Percentiles rank a stretch among this genome's conserved stretches.
Conservation (phyloP, 345 rosid species). For the Eucalyptus brandiana region DNA sequence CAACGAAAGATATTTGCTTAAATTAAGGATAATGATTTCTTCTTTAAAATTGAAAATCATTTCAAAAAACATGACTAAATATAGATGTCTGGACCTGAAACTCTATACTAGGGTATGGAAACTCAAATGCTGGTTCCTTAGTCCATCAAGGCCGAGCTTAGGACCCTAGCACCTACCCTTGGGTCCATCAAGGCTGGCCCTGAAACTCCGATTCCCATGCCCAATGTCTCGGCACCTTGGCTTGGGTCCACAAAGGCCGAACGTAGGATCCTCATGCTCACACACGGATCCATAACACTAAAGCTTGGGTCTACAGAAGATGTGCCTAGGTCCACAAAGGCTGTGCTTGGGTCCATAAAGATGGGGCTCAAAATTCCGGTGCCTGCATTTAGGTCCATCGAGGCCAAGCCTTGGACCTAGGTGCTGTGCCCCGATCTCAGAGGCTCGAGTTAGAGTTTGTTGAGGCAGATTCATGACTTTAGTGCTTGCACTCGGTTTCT, state of each 20-base stretch:
- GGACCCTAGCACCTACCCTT: too few relatives aligned
- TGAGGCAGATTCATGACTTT: not conserved
- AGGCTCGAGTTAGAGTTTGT: accelerated
- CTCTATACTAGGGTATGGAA: too few relatives aligned
- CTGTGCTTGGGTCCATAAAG: accelerated
- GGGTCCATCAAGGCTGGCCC: too few relatives aligned
- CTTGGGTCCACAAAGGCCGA: accelerated
- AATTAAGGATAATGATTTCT: not conserved
- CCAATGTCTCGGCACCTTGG: accelerated
- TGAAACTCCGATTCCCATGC: accelerated
- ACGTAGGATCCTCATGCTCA: accelerated
- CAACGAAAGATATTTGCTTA: not conserved
- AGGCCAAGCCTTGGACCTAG: not conserved
- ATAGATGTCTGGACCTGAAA: not conserved
- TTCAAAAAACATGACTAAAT: too few relatives aligned
- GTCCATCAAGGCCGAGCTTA: accelerated
- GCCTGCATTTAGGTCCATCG: accelerated
- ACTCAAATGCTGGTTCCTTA: too few relatives aligned
- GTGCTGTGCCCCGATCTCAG: accelerated
- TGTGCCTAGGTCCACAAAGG: not conserved
- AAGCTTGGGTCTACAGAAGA: accelerated
- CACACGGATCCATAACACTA: not conserved
- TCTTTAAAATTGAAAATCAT: not conserved
- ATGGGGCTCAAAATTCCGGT: accelerated
- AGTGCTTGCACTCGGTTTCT: accelerated